Evolutionary conservation across 1,284 basidiomycete species (phyloP).

Genomic region (Ceratobasidium sp.): DNA sequence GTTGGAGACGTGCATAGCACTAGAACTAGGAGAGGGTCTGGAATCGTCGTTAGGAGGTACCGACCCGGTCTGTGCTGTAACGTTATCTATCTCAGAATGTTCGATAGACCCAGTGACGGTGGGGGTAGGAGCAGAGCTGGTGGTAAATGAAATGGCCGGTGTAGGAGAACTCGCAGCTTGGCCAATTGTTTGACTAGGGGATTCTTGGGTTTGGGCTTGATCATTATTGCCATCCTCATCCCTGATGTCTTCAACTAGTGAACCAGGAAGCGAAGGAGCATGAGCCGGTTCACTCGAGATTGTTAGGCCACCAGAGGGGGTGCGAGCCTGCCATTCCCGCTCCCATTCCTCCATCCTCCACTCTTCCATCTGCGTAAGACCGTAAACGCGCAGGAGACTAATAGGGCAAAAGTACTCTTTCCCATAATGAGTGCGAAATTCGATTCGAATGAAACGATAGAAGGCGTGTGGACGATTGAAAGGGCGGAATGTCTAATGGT

Average conservation of each 20-base stretch:
- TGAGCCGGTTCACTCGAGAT: slow-evolving; percentile 43
- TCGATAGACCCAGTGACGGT: not conserved
- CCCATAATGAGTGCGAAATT: slow-evolving; percentile 95
- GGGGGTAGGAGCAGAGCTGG: not conserved
- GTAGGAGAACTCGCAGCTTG: not conserved
- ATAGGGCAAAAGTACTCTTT: slow-evolving; percentile 97
- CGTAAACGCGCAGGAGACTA: slow-evolving; percentile 93
- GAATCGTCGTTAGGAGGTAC: not conserved
- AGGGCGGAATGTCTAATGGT: slow-evolving; percentile 78
- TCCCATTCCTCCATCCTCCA: slow-evolving; percentile 93
- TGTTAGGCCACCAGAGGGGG: slow-evolving; percentile 41
- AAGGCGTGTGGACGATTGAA: slow-evolving; percentile 80
- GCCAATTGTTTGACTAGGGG: too few species aligned
- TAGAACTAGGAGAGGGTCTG: not conserved
- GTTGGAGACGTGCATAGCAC: not conserved
- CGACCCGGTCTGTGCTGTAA: not conserved
- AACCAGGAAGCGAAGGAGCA: slow-evolving; percentile 42
- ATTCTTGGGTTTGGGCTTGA: not conserved
- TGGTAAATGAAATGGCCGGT: not conserved
- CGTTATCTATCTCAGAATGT: not conserved
- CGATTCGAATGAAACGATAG: slow-evolving; percentile 94
- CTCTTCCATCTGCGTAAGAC: slow-evolving; percentile 96
- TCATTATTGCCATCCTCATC: not conserved
- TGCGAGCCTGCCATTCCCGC: slow-evolving; percentile 66
- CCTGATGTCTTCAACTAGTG: slow-evolving; percentile 50